Evolutionary conservation across 345 rosid species (phyloP).

Genomic region (Eucalyptus curtisii): DNA sequence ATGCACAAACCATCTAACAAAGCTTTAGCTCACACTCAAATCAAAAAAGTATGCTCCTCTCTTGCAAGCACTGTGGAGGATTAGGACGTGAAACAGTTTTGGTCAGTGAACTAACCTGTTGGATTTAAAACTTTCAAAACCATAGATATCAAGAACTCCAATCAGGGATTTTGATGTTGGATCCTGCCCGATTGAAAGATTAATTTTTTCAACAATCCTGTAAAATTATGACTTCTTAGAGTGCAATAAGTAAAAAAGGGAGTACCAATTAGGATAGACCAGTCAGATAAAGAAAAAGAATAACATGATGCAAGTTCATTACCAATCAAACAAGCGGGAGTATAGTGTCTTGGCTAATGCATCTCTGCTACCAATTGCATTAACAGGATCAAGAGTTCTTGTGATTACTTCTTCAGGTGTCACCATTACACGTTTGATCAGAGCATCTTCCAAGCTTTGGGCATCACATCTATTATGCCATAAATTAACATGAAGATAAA

Average conservation of each 20-base stretch:
- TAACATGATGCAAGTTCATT: conserved; percentile 4
- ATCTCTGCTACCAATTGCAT: conserved; percentile 73
- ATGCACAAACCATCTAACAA: not conserved
- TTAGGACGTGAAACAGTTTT: not conserved
- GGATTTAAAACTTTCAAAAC: conserved; percentile 86
- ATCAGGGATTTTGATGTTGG: conserved; percentile 64
- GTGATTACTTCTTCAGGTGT: conserved; percentile 92
- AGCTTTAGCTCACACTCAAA: not conserved
- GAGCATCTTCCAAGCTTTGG: conserved; percentile 78
- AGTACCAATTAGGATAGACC: not conserved
- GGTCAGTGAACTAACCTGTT: conserved; percentile 41
- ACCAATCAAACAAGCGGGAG: conserved; percentile 92
- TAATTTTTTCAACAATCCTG: conserved; percentile 93
- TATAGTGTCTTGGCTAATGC: conserved; percentile 81
- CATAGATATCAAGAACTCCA: conserved; percentile 94
- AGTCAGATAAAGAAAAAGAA: not conserved
- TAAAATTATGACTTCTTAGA: not conserved
- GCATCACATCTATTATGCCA: conserved; percentile 54
- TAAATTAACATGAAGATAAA: conserved; percentile 1
- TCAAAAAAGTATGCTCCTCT: not conserved
- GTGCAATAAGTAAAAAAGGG: not conserved
- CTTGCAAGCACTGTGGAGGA: not conserved
- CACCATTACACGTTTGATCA: conserved; percentile 84
- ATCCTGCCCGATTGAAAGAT: conserved; percentile 87
- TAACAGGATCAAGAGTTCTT: conserved; percentile 64